Conservation (phyloP, 768 basidiomycete species). For the Lactarius deliciosus region DNA sequence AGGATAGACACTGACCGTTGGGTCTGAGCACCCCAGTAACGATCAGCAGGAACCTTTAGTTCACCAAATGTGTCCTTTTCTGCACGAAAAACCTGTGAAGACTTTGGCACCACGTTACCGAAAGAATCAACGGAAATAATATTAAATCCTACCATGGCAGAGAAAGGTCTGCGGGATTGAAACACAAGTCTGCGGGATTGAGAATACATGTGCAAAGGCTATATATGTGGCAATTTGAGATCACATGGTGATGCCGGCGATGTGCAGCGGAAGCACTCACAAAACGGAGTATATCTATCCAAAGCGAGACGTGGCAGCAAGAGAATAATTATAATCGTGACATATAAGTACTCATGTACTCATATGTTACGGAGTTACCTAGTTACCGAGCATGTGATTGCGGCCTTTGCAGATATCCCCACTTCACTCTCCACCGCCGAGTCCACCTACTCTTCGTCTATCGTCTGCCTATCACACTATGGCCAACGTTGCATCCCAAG, state of each 20-base stretch:
- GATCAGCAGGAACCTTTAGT: conserved; percentile 80
- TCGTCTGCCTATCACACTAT: conserved; percentile 29
- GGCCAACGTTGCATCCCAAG: conserved; percentile 59
- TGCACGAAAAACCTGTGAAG: conserved; percentile 59
- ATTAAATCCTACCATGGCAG: conserved; percentile 41
- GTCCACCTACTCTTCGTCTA: background rate
- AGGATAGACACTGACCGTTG: conserved; percentile 60
- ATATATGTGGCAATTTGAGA: conserved; percentile 23
- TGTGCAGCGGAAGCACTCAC: conserved; percentile 23
- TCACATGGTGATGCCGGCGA: conserved; percentile 38
- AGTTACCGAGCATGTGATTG: conserved; percentile 20
- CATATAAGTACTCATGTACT: background rate
- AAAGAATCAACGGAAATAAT: background rate
- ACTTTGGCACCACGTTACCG: conserved; percentile 32
- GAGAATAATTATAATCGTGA: background rate
- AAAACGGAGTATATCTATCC: conserved; percentile 24
- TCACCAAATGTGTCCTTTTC: conserved; percentile 97
- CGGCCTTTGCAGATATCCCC: background rate
- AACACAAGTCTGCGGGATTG: conserved; percentile 7
- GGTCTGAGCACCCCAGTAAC: conserved; percentile 99
- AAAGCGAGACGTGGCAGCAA: conserved; percentile 34
- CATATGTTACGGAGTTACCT: background rate
- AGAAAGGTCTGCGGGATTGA: conserved; percentile 34
- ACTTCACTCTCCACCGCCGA: background rate
- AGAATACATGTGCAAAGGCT: conserved; percentile 18